Evolutionary conservation across 768 basidiomycete genomes (phyloP), one percentile per base, ranked within the genome.

Genomic region (Lepiota brunneoincarnata): DNA sequence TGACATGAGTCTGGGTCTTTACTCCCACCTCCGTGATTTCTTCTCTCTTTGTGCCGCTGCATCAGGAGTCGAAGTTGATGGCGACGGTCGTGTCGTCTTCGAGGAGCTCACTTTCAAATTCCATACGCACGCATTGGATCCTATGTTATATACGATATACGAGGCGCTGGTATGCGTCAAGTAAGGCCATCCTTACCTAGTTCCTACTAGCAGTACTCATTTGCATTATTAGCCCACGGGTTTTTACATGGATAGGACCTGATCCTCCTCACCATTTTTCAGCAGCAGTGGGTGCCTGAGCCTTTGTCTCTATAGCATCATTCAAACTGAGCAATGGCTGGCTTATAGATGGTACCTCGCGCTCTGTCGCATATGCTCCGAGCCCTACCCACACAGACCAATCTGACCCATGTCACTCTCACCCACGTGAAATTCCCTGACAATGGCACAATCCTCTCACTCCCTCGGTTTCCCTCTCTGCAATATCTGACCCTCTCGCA

Each of bases 241-340:
- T 58, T 18, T 83, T 84, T 59, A 67, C 67, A 18, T 85, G 84
- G 84, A 77, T 69, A n/a, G 79, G 82, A 2, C 82, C 80, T 3
- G 82, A 83, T 59, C 82, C 82, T 21, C 77, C 75, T 11, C 82
- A 85, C 54, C 79, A 84, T 58, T 81, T 83, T 59, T 82, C 82
- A 1, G 80, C 71, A n/a, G 81, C 82, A 26, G 84, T 84, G 60
- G 59, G 79, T 72, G n/a, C 17, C 15, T 15, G 26, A 10, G 38
- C 24, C 21, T 44, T 24, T 39, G 4, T 37, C 40, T 12, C 24
- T 18, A 28, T 28, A 17, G 24, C 20, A 5, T 31, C 2, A 31
- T n/a, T 41, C 21, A 6, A 26, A 11, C 6, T 28, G 9, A 47
- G 20, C n/a, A 15, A 20, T 34, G 6, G 49, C 21, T n/a, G 31